Percentiles rank a stretch among this genome's conserved stretches.
Conservation (phyloP, 306 rosid genomes). For the Myrica gale region DNA sequence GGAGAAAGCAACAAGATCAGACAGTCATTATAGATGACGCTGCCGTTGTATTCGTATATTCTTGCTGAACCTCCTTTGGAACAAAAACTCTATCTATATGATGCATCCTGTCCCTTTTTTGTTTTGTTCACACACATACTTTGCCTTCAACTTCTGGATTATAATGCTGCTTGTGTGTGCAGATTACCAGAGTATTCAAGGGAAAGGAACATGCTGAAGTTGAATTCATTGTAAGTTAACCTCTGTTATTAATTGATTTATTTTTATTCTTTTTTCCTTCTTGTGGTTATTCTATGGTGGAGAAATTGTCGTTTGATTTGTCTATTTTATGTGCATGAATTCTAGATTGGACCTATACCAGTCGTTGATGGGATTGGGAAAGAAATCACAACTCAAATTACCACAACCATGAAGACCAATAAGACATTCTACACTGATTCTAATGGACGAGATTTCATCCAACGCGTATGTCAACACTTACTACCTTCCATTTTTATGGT, state of each 20-base stretch:
- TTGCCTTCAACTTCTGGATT: no score
- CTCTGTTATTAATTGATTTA: no score
- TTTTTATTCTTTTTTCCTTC: no score
- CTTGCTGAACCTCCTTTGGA: no score
- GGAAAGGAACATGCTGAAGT: constrained; percentile 87
- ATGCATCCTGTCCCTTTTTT: no score
- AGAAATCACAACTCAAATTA: constrained; percentile 70
- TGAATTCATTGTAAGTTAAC: constrained; percentile 74
- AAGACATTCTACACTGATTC: constrained; percentile 81
- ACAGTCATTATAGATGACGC: no score
- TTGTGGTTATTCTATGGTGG: no score
- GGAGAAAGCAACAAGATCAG: no score
- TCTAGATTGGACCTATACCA: constrained; percentile 89
- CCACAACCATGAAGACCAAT: constrained; percentile 76
- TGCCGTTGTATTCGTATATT: no score
- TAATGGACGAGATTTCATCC: constrained; percentile 84
- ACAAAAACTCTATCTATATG: no score
- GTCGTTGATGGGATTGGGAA: constrained; percentile 71
- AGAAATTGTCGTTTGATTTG: background rate
- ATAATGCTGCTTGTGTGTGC: no score
- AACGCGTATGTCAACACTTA: constrained; percentile 51
- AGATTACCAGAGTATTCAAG: constrained; percentile 45
- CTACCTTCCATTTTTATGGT: background rate
- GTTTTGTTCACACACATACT: no score
- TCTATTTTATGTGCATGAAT: constrained; percentile 27